Evolutionary conservation across 1,284 basidiomycete species (phyloP), one percentile per base, ranked within the genome.

Genomic region (Ceratobasidium sp.): DNA sequence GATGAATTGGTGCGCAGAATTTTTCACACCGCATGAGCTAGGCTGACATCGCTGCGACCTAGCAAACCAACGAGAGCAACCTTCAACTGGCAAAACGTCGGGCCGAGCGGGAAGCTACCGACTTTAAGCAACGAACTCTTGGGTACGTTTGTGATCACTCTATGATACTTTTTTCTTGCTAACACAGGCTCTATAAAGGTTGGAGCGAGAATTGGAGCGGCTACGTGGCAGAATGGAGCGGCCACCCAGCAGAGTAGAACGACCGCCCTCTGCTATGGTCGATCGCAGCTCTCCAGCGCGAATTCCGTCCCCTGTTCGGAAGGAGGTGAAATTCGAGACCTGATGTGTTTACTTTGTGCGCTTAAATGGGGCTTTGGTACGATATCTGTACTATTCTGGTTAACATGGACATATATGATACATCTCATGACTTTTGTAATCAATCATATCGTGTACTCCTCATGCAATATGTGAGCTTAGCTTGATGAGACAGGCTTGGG

Each of bases 61-160:
- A 94, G 93, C 92, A 93, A 90, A 92, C 90, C 7, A 88, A 89
- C 59, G 92, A 92, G 83, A 90, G 86, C 79, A 87, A 89, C 41
- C 85, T 94, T 3, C 90, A 92, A 80, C 87, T 92, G 18, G 89
- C 88, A 27, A 94, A 94, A 83, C 89, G 93, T 65, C 88, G 92
- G 67, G 91, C 92, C 55, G 93, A 94, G 82, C 88, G 93, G 35
- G 93, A 94, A 81, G 91, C 91, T 30, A 88, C 86, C 0, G 93
- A 94, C 80, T 89, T 89, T 81, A 92, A 90, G 83, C 92, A 93
- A 84, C 89, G 90, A 79, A 87, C 90, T 46, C 85, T 94, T 20
- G 90, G 88, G 92, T 94, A 81, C 68, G 90, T 50, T 83, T 50
- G 41, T 30, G 10, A 66, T 33, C n/a, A 27, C 55, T 78, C 23